Evolutionary conservation across 768 basidiomycete species (phyloP).

Genomic region (Ramaria rubella): DNA sequence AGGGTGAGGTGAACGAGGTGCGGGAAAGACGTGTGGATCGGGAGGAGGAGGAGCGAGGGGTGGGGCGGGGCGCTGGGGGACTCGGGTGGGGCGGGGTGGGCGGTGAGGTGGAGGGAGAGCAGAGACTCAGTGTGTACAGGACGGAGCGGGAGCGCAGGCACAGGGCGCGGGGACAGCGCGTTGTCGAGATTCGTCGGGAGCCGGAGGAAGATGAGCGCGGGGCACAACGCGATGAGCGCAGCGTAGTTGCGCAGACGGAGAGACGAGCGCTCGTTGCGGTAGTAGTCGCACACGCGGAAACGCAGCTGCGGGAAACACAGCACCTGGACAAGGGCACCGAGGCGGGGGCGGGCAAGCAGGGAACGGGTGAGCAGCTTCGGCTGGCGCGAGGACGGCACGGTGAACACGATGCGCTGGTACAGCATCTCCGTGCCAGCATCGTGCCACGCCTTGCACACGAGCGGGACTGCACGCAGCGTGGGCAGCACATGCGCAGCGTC

Average conservation of each 20-base stretch:
- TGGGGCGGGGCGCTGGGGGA: background rate
- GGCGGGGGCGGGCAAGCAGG: background rate
- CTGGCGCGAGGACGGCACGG: background rate
- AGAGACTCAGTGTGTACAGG: background rate
- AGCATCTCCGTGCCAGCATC: background rate
- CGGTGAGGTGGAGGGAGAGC: background rate
- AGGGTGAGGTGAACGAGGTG: background rate
- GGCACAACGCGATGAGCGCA: background rate
- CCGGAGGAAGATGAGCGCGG: background rate
- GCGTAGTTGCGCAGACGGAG: conserved; percentile 1
- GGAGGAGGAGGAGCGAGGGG: background rate
- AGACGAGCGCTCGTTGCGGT: background rate
- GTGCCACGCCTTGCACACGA: background rate
- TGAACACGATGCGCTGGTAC: background rate
- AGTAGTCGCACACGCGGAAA: background rate
- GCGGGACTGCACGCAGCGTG: background rate
- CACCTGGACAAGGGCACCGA: background rate
- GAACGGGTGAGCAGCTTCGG: background rate
- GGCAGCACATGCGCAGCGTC: background rate
- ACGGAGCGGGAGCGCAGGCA: background rate
- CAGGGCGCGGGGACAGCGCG: background rate
- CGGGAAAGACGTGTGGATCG: background rate
- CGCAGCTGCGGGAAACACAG: background rate
- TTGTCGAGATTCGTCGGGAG: background rate
- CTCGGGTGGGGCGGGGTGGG: background rate